Conservation (phyloP, 345 rosid species). For the Anacardium occidentale region DNA sequence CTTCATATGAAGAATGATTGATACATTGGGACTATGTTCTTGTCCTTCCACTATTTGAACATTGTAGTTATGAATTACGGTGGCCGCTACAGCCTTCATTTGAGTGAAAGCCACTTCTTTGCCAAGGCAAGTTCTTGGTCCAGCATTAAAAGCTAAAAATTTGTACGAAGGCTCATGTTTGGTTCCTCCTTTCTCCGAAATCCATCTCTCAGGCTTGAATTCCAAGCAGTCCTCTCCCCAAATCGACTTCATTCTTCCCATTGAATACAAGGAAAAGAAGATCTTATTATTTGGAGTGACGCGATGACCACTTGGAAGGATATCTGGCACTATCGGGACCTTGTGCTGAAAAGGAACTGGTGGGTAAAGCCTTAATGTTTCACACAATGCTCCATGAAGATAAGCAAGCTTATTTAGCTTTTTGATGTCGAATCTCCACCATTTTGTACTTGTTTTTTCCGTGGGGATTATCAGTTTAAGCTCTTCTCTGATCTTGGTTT, state of each 20-base stretch:
- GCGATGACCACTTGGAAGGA: constrained; percentile 41
- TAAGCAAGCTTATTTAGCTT: constrained; percentile 27
- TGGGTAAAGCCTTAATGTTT: constrained; percentile 38
- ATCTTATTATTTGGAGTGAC: constrained; percentile 20
- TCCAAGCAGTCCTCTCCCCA: constrained; percentile 46
- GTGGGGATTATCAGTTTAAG: constrained; percentile 16
- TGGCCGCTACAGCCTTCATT: constrained; percentile 48
- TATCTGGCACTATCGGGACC: constrained; percentile 16
- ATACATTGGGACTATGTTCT: constrained; percentile 27
- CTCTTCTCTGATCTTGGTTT: constrained; percentile 45
- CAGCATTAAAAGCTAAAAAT: constrained; percentile 44
- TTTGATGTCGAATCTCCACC: background rate
- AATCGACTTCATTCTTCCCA: constrained; percentile 36
- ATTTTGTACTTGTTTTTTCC: background rate
- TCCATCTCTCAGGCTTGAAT: constrained; percentile 46
- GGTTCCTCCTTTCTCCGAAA: constrained; percentile 28
- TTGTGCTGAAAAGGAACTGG: constrained; percentile 37
- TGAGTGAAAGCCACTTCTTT: constrained; percentile 55
- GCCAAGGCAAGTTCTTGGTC: constrained; percentile 64
- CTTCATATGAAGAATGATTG: constrained; percentile 48
- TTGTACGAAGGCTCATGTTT: constrained; percentile 37
- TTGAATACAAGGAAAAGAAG: constrained; percentile 24
- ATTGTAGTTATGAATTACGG: constrained; percentile 43
- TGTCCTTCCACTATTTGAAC: constrained; percentile 41
- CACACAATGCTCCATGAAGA: constrained; percentile 37